A percentile compares a stretch with the other conserved stretches of the same genome.
phyloP scores from a whole-genome alignment of 768 basidiomycete species.

The Agrocybe chaxingu region DNA sequence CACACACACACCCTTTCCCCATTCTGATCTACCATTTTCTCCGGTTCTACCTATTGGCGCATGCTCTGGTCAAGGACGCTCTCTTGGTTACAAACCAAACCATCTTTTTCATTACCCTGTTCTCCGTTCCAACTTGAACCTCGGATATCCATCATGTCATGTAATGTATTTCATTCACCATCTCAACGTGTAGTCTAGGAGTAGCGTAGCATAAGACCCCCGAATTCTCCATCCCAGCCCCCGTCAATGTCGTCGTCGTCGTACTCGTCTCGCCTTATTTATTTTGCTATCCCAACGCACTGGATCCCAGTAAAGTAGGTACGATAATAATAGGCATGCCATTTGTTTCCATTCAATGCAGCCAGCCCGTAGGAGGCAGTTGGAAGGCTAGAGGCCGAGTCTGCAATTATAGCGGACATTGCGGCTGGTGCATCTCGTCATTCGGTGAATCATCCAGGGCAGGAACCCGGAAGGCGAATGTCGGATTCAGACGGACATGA shows the following conservation, averaged over 20 bases:
- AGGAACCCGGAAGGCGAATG: no score
- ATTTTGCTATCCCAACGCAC: no score
- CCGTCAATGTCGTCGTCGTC: not conserved
- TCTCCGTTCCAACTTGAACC: conserved; percentile 3
- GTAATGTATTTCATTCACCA: not conserved
- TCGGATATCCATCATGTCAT: conserved; percentile 9
- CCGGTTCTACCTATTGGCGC: conserved; percentile 5
- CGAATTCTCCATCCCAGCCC: not conserved
- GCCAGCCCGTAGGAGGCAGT: no score
- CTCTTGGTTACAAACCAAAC: conserved; percentile 10
- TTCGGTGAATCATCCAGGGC: no score
- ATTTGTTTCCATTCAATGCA: no score
- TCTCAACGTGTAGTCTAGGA: conserved; percentile 9
- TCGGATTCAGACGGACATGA: no score
- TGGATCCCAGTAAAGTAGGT: no score
- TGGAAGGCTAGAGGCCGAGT: no score
- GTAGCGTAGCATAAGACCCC: not conserved
- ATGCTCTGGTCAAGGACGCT: conserved; percentile 24
- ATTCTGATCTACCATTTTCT: not conserved
- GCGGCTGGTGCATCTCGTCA: no score
- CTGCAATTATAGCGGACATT: no score
- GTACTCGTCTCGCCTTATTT: no score
- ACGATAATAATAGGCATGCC: no score
- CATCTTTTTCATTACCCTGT: conserved; percentile 2
- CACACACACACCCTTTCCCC: conserved; percentile 2